Conservation (phyloP, 192 early-diverging fungal species). For the Thamnidium elegans region DNA sequence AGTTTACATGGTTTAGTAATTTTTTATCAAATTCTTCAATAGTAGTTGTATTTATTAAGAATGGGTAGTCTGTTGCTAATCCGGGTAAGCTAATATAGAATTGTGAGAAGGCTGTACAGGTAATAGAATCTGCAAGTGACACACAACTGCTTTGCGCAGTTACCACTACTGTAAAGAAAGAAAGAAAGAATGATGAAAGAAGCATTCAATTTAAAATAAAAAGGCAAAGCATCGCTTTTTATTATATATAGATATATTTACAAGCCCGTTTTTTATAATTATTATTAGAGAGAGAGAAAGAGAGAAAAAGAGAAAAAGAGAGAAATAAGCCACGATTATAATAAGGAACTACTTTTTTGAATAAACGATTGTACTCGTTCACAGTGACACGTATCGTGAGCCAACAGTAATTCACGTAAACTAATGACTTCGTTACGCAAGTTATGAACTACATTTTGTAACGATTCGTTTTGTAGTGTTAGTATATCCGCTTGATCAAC, state of each 20-base stretch:
- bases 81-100: conserved; percentile 25
- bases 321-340: neutral
- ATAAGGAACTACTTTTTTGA: too few relatives aligned
- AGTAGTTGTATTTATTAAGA: conserved; percentile 17
- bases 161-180: neutral
- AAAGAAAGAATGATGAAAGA: neutral
- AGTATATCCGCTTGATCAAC: conserved; percentile 5
- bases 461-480: conserved; percentile 13
- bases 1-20: conserved; percentile 8
- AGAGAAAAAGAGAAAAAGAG: neutral
- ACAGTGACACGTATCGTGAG: conserved; percentile 25
- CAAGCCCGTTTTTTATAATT: neutral
- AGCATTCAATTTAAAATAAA: conserved; percentile 8
- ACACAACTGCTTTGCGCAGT: conserved; percentile 10
- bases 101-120: conserved; percentile 25
- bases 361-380: conserved; percentile 6
- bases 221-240: neutral
- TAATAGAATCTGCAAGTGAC: conserved; percentile 2
- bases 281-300: neutral
- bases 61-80: conserved; percentile 4
- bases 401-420: conserved; percentile 17
- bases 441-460: conserved; percentile 2
- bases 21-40: conserved; percentile 23
- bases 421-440: conserved; percentile 23
- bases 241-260: too few relatives aligned